These are phyloP conservation scores for Didymella lethalis DNA, from an alignment of 2,329 filamentous ascomycete species.

Conservation along the genomic window DNA sequence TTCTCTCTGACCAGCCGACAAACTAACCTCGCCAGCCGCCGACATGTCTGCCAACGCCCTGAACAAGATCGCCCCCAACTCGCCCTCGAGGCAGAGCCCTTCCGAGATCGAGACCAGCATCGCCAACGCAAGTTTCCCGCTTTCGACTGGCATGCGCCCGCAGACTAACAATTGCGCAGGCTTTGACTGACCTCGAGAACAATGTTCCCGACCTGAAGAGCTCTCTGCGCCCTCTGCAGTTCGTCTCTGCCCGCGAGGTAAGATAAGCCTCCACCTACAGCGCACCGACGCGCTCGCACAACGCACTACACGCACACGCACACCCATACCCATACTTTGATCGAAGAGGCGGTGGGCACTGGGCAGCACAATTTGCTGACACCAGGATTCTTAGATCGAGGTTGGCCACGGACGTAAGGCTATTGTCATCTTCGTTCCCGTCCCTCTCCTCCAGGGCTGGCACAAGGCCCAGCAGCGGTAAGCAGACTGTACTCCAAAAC, in stretches of 20 bases:
- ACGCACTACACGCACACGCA: constrained; percentile 3
- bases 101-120: constrained; percentile 98
- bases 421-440: constrained; percentile 99
- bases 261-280: constrained; percentile 61
- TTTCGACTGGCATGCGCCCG: constrained; percentile 13
- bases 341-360: constrained; percentile 65
- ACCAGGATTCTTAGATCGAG: constrained; percentile 83
- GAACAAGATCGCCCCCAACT: constrained; percentile 99
- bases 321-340: constrained; percentile 32
- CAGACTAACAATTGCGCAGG: constrained; percentile 36
- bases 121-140: constrained; percentile 75
- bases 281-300: constrained; percentile 36
- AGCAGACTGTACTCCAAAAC: constrained; percentile 49
- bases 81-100: constrained; percentile 93
- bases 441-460: constrained; percentile 97
- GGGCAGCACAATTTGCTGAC: constrained; percentile 62
- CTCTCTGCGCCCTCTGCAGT: constrained; percentile 95
- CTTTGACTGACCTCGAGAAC: constrained; percentile 98
- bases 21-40: constrained; percentile 44
- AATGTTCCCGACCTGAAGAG: constrained; percentile 98
- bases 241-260: constrained; percentile 99
- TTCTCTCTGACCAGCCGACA: constrained; percentile 31
- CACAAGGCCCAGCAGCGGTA: constrained; percentile 99
- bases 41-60: constrained; percentile 71
- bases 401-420: constrained; percentile 99